These are phyloP conservation scores for Przewalskia tangutica DNA, from an alignment of 257 asterid species.

Conservation along the genomic window DNA sequence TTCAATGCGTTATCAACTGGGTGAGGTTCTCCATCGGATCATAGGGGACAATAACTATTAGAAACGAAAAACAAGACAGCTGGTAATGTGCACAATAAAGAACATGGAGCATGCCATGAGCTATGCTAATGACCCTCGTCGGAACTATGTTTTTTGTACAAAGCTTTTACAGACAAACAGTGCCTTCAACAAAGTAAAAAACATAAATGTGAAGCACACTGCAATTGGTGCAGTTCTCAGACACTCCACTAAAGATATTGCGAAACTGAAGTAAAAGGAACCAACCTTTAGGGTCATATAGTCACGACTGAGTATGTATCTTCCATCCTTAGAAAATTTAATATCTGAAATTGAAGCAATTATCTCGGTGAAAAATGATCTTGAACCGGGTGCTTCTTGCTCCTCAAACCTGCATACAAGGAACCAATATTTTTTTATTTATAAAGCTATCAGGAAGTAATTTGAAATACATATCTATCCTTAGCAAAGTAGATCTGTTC, in stretches of 20 bases:
- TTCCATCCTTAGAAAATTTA: conserved; percentile 75
- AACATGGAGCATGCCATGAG: background rate
- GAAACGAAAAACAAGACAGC: background rate
- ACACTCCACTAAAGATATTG: background rate
- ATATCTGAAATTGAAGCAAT: conserved; percentile 82
- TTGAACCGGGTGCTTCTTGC: conserved; percentile 77
- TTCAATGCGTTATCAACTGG: background rate
- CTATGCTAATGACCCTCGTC: background rate
- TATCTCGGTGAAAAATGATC: conserved; percentile 82
- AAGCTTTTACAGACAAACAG: background rate
- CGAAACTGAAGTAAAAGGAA: background rate
- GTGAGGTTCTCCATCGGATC: background rate
- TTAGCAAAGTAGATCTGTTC: background rate
- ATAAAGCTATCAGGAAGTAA: background rate
- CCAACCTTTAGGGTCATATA: conserved; percentile 85
- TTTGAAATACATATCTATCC: background rate
- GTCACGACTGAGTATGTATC: conserved; percentile 76
- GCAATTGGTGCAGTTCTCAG: background rate
- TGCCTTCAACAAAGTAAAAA: background rate
- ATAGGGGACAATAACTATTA: background rate
- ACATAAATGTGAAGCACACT: background rate
- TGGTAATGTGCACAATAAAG: background rate
- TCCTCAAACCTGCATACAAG: conserved; percentile 62
- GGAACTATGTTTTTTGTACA: background rate
- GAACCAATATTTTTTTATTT: background rate